Base-by-base conservation (phyloP, 495 filamentous ascomycete genomes). In the Aspergillus biplanus region DNA sequence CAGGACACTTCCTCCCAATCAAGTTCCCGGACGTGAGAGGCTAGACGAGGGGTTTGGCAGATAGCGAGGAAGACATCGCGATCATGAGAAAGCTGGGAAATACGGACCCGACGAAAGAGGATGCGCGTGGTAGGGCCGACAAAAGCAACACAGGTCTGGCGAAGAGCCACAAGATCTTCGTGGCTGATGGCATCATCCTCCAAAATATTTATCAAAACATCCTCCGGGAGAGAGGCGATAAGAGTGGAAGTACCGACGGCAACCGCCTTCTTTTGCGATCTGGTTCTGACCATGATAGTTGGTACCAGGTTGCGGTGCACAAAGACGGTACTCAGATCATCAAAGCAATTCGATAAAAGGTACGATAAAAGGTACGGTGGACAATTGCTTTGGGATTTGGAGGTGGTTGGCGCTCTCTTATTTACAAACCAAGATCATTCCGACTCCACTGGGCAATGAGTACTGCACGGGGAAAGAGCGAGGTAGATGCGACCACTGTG, bases 81-180 rank as follows among this genome's bases (percentile, higher is more conserved):
- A 44, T 44, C 39, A 44, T 44, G 39, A 9, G 9, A 44, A 44
- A 44, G 39, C 39, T 44, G 39, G 39, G 39, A 44, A 44, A 44
- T 44, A 15, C 39, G 39, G 39, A 44, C 39, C 39, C 39, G 39
- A 44, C 39, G 39, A 44, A 44, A 44, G 39, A 44, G 39, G 39
- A 15, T 44, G 39, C 9, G 39, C 15, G 39, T 44, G 39, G 39
- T 15, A 15, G 39, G 9, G 1, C 39, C 3, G 39, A 9, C 15
- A 44, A 44, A 15, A 15, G 15, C 39, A 44, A 44, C 3, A 3
- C 39, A 44, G 39, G 39, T 44, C 39, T 44, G 39, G 3, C 15
- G 39, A 44, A 44, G 39, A 15, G 39, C 39, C 39, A 15, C 39
- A 15, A 44, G 9, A 44, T 44, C 39, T 44, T 9, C 39, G 39